These are phyloP conservation scores for Vinca minor DNA, from an alignment of 257 asterid genomes.

Conservation along the genomic window DNA sequence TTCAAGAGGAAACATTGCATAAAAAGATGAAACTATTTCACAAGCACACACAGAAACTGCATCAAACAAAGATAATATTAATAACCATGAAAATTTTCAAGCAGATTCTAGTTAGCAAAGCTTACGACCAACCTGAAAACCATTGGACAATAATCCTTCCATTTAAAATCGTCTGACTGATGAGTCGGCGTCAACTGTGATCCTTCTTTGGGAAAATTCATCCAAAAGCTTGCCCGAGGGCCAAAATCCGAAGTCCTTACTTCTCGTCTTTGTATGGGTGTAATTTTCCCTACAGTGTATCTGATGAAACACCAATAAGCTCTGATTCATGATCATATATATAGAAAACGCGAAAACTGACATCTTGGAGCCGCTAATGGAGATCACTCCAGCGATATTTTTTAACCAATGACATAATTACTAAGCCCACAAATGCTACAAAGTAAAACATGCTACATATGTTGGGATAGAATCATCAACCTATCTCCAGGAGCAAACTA, in stretches of 20 bases:
- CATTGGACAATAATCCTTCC: conserved; percentile 99
- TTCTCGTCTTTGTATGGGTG: conserved; percentile 95
- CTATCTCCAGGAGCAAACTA: neutral
- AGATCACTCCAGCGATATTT: neutral
- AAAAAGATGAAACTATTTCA: neutral
- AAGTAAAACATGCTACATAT: neutral
- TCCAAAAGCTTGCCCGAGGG: conserved; percentile 85
- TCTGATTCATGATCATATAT: conserved; percentile 18
- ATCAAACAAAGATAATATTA: conserved; percentile 7
- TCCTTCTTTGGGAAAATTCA: conserved; percentile 86
- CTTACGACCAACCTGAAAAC: conserved; percentile 68
- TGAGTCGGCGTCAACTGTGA: conserved; percentile 87
- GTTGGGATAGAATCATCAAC: neutral
- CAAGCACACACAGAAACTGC: neutral
- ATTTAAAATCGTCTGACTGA: conserved; percentile 92
- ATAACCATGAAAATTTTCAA: neutral
- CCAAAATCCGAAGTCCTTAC: conserved; percentile 84
- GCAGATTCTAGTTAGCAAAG: neutral
- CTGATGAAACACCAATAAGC: conserved; percentile 36
- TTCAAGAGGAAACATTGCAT: neutral
- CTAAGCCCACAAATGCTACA: neutral
- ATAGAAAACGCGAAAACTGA: neutral
- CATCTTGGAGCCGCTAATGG: neutral
- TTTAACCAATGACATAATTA: neutral
- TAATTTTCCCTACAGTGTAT: conserved; percentile 92